phyloP scores from a whole-genome alignment of 371 early-diverging fungal species.

The Mortierella sp. region DNA sequence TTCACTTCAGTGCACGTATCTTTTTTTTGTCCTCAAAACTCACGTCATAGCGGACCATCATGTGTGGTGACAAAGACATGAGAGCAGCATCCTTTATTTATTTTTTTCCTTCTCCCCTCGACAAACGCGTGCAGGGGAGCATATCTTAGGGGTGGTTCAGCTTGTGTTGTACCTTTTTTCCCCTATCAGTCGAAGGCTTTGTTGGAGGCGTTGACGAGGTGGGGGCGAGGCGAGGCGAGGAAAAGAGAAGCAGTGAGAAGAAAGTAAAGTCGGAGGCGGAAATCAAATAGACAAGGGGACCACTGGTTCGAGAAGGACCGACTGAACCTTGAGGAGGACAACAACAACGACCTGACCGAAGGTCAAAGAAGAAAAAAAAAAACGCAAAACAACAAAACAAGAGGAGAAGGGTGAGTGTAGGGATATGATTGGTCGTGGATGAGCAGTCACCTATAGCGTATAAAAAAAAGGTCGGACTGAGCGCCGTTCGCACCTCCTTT shows the following conservation, averaged over 20 bases:
- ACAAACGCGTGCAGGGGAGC: not conserved
- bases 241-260: not conserved
- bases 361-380: no score
- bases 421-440: not conserved
- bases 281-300: not conserved
- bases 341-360: not conserved
- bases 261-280: not conserved
- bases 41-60: no score
- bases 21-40: no score
- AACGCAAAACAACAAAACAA: not conserved
- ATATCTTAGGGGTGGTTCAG: no score
- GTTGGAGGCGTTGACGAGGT: not conserved
- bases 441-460: conserved; percentile 23
- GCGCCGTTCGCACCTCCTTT: conserved; percentile 22
- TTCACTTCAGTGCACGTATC: not conserved
- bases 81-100: no score
- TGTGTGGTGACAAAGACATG: no score
- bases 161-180: no score
- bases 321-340: not conserved
- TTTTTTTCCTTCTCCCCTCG: not conserved
- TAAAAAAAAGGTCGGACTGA: not conserved
- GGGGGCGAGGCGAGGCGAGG: not conserved
- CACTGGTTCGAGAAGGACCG: not conserved
- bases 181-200: not conserved
- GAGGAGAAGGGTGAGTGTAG: not conserved